Base-by-base conservation (phyloP, 441 rosid species). In the Erysimum cheiri region DNA sequence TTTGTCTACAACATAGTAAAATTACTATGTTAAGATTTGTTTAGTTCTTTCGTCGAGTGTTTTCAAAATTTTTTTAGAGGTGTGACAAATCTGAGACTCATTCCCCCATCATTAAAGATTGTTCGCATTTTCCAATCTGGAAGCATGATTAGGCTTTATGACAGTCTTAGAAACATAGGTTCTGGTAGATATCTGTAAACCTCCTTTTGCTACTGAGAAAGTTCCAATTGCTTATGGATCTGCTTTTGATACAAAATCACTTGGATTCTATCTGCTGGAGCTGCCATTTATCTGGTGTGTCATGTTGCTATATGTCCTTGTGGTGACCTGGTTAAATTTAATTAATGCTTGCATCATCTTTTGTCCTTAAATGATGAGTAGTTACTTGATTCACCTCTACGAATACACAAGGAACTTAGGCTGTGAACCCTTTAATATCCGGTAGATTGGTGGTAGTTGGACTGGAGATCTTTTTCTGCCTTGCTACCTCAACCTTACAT, bases 361-460 rank as follows among this genome's bases (percentile, higher is more conserved):
- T 22, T 13, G 7, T 61, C 53, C 28, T 26, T 67, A 57, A 39
- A 69, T 57, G 13, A n/a, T 57, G 36, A 57, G 57, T 44, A 68
- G 44, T 36, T 12, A 32, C 44, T 35, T 57, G 29, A 22, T 46
- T 56, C 35, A 36, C 47, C 55, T 0, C 56, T 67, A 12, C 13
- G 8, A 53, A 5, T 53, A 17, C 19, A 2, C 12, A 5, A 35
- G 37, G 12, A 6, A 44, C 19, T 35, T 58, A 36, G 49, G 31
- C 48, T 58, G 32, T 56, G 64, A 47, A 33, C 56, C 37, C 8
- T 46, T 5, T 33, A 32, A n/a, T 33, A n/a, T 40, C 8, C 4
- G 24, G 22, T 40, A 40, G 48, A 37, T 65, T 46, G 52, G 55
- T 32, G 3, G 12, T 62, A 1, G 67, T 6, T 52, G 39, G 29